These are phyloP conservation scores for Phytophthora kernoviae DNA, from an alignment of 352 stramenopile species.

Conservation along the genomic window DNA sequence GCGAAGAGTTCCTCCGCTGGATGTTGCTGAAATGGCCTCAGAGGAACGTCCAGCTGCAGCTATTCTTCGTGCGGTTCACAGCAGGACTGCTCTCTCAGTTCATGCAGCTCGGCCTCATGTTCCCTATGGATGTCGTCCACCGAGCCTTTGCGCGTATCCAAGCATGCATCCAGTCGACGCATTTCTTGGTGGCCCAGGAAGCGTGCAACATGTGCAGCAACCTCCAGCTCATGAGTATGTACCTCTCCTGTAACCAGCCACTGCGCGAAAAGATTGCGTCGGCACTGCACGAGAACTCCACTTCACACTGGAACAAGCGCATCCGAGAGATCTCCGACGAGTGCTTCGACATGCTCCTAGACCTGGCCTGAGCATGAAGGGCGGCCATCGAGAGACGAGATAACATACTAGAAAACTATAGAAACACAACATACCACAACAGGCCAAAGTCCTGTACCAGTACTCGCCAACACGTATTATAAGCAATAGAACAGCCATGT, in stretches of 20 bases:
- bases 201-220: constrained; percentile 65
- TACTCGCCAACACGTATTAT: constrained; percentile 17
- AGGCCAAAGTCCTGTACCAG: constrained; percentile 25
- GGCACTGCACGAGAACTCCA: constrained; percentile 70
- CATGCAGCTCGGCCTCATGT: constrained; percentile 57
- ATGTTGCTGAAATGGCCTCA: constrained; percentile 78
- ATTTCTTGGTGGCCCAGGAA: constrained; percentile 80
- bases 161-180: constrained; percentile 60
- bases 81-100: constrained; percentile 65
- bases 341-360: constrained; percentile 81
- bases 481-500: constrained; percentile 20
- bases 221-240: constrained; percentile 73
- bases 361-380: constrained; percentile 56
- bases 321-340: constrained; percentile 82
- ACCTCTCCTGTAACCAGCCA: constrained; percentile 57
- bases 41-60: constrained; percentile 73
- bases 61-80: constrained; percentile 78
- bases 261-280: constrained; percentile 66
- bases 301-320: constrained; percentile 73
- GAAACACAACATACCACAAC: constrained; percentile 33
- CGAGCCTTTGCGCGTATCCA: constrained; percentile 58
- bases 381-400: neutral
- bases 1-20: constrained; percentile 65
- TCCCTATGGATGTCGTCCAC: constrained; percentile 50
- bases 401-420: constrained; percentile 31